Evolutionary conservation across 305 asterid species (phyloP).

Genomic region (Ilex paraguariensis): DNA sequence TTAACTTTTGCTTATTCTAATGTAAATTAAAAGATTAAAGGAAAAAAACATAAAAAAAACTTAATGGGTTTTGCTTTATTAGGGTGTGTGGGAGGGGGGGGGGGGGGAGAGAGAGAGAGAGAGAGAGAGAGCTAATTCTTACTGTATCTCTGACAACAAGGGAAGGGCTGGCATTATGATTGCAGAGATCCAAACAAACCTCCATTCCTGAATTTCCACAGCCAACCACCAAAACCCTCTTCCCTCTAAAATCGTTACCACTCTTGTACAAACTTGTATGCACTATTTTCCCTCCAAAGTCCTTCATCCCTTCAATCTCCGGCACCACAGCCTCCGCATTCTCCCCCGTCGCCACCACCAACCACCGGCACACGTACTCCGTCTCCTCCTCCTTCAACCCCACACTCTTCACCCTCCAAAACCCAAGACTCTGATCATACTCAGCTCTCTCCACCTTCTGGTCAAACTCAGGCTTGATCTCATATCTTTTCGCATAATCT

Average conservation of each 20-base stretch:
- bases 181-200: constrained; percentile 33
- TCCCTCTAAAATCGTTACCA: constrained; percentile 22
- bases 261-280: constrained; percentile 29
- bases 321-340: constrained; percentile 36
- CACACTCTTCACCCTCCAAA: constrained; percentile 51
- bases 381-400: constrained; percentile 2
- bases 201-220: constrained; percentile 46
- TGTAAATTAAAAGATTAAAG: constrained; percentile 8
- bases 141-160: constrained; percentile 84
- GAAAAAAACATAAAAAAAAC: constrained; percentile 1
- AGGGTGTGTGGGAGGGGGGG: background rate
- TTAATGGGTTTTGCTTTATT: constrained; percentile 19
- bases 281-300: constrained; percentile 20
- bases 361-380: constrained; percentile 23
- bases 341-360: constrained; percentile 37
- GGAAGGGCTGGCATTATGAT: constrained; percentile 31
- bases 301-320: constrained; percentile 23
- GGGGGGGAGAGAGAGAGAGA: background rate
- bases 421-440: constrained; percentile 38
- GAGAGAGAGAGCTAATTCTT: constrained; percentile 16
- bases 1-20: constrained; percentile 7
- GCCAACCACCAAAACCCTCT: constrained; percentile 34
- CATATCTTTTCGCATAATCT: constrained; percentile 45
- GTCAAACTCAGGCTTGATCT: constrained; percentile 53
- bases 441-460: constrained; percentile 45